Evolutionary conservation across 352 stramenopile genomes (phyloP), one percentile per base, ranked within the genome.

Genomic region (Phytopythium montanum): DNA sequence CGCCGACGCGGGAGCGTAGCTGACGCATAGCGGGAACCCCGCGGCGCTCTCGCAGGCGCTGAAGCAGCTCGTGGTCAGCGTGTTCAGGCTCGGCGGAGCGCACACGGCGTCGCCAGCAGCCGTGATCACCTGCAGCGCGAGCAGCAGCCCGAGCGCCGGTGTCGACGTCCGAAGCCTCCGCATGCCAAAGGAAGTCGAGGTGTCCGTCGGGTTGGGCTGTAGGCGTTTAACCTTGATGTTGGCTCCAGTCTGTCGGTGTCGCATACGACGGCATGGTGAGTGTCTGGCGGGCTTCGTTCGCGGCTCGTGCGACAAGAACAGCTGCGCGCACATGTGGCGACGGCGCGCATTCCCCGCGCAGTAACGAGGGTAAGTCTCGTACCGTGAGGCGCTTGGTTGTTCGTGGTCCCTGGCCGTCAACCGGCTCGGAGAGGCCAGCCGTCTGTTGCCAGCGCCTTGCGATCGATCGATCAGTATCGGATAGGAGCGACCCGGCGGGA

Each of bases 21-120:
- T 86, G 46, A 92, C 70, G 41, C 83, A 92, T 1, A 92, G 62
- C 34, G 75, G 73, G 2, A 59, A 79, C 28, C 58, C 64, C 28
- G 55, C 53, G 0, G 49, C 13, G 26, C 66, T 50, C 13, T 38
- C 28, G 53, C 83, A 92, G 16, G 59, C 63, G 25, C 65, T 72
- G 59, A 72, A 87, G 68, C 80, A 92, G 46, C 68, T 62, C 54
- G 75, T 82, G 9, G 77, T 74, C 13, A 92, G 79, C 64, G 76
- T 87, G 60, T 86, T 92, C 26, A 58, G 60, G 21, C 38, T 38
- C 28, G 79, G 76, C n/a, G 62, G 66, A 25, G 48, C 44, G 53
- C 83, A 92, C 3, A 49, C 46, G 19, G 53, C 50, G 23, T 57
- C 23, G 31, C 23, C 21, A 9, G 39, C 42, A 31, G 25, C 51